These are phyloP conservation scores for Arthrobotrys pseudoclavata DNA, from an alignment of 2,329 filamentous ascomycete genomes.

Conservation along the genomic window DNA sequence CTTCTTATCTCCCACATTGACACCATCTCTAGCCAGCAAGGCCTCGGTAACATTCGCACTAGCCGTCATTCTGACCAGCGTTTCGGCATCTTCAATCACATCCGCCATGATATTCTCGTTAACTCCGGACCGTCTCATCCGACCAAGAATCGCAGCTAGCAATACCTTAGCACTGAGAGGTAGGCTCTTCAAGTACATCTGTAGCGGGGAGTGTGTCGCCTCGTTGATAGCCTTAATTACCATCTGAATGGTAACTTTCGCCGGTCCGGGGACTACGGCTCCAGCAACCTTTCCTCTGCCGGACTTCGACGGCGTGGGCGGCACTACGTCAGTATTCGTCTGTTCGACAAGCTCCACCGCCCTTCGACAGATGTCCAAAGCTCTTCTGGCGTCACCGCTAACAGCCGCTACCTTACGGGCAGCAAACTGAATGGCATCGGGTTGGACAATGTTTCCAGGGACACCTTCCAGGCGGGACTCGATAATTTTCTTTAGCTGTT, in stretches of 20 bases:
- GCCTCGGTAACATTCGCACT: conserved; percentile 74
- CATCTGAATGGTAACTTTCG: conserved; percentile 88
- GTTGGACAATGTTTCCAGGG: conserved; percentile 87
- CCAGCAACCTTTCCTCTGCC: conserved; percentile 63
- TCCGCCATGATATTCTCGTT: conserved; percentile 90
- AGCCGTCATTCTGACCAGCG: conserved; percentile 75
- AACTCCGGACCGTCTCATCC: conserved; percentile 84
- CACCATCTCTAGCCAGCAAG: conserved; percentile 68
- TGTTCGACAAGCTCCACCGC: conserved; percentile 93
- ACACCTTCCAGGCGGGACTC: conserved; percentile 92
- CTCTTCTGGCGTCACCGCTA: conserved; percentile 90
- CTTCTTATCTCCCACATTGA: conserved; percentile 59
- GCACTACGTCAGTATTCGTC: conserved; percentile 65
- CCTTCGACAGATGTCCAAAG: conserved; percentile 92
- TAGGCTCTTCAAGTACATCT: conserved; percentile 86
- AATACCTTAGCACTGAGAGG: conserved; percentile 87
- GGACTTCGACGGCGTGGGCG: conserved; percentile 71
- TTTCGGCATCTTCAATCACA: conserved; percentile 85
- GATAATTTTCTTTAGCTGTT: conserved; percentile 97
- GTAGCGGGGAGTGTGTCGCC: conserved; percentile 90
- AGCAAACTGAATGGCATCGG: conserved; percentile 95
- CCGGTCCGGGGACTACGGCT: conserved; percentile 65
- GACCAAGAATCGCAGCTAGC: conserved; percentile 82
- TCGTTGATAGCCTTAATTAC: conserved; percentile 96
- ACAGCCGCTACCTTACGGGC: conserved; percentile 97